A percentile compares a stretch with the other conserved stretches of the same genome.
Conservation (phyloP, 2,329 filamentous ascomycete genomes). For the Scleromitrula shiraiana region DNA sequence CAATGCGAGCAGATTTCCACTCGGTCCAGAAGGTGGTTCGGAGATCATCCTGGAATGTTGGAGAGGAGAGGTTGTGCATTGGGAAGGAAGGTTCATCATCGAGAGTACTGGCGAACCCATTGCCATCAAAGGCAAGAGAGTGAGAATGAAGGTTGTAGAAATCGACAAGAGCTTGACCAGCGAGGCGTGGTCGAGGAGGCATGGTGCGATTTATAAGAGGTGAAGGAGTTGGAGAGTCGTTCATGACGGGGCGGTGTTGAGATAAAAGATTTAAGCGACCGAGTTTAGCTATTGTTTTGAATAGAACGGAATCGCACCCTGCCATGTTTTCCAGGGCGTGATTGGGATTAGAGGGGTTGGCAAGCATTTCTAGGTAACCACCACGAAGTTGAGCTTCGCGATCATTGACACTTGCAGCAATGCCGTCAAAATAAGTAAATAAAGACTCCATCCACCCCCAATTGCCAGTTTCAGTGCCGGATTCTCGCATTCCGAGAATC, state of each 20-base stretch:
- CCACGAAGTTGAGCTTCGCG: constrained; percentile 72
- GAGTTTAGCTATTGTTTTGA: constrained; percentile 77
- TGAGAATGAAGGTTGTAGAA: constrained; percentile 46
- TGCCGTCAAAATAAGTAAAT: constrained; percentile 91
- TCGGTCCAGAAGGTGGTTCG: constrained; percentile 71
- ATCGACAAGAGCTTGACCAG: constrained; percentile 36
- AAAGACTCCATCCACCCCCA: constrained; percentile 87
- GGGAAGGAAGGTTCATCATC: constrained; percentile 45
- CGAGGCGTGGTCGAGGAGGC: constrained; percentile 32
- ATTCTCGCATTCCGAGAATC: constrained; percentile 68
- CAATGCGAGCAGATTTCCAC: constrained; percentile 71
- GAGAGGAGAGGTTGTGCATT: constrained; percentile 19
- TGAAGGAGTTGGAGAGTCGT: constrained; percentile 30
- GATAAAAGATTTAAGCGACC: constrained; percentile 79
- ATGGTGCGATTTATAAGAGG: constrained; percentile 15
- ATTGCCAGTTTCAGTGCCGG: constrained; percentile 51
- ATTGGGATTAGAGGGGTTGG: constrained; percentile 51
- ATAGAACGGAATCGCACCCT: constrained; percentile 78
- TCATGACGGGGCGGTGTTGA: constrained; percentile 54
- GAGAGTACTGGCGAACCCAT: constrained; percentile 51
- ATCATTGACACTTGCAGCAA: constrained; percentile 87
- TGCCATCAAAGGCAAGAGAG: constrained; percentile 56
- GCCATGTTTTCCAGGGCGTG: constrained; percentile 66
- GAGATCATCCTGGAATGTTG: constrained; percentile 47
- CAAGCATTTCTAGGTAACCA: constrained; percentile 54